Evolutionary conservation across 352 stramenopile species (phyloP), one percentile per base, ranked within the genome.

Genomic region (Phytophthora megakarya): DNA sequence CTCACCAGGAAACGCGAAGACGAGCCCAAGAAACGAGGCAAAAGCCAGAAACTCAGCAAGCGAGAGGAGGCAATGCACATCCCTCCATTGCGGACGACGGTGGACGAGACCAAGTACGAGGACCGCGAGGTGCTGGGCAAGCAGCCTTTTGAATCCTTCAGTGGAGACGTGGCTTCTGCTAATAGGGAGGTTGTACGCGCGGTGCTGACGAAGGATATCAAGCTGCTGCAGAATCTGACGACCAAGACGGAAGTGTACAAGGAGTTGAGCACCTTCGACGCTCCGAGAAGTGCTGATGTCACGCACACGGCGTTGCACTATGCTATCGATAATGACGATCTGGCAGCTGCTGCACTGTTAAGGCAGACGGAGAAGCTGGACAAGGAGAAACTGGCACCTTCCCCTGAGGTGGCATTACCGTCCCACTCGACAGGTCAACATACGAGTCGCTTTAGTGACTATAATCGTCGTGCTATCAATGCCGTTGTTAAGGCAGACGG

Each of bases 381-480:
- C 21, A 73, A 61, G 18, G 69, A 75, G 13, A 40, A 66, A 8
- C 52, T 89, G 8, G 75, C 85, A 2, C 67, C 70, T n/a, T 58
- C 47, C 4, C 85, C 85, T 0, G 76, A 80, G 13, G 72, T 82
- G 35, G 81, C 82, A 6, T 52, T 93, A 22, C 80, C 80, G 19
- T 81, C 82, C 2, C 82, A 92, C 45, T 90, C 82, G 11, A 93
- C 85, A 1, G 85, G 85, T 1, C 80, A 83, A 44, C 85, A 93
- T 55, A 93, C 85, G 26, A 93, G 85, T 53, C 55, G 73, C 16
- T 93, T 72, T 62, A 93, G 85, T 55, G 85, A 93, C 45, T 93
- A 93, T 66, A 92, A 93, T 58, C 81, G 85, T 0, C 76, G 85
- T 15, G 82, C 84, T 19, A 87, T 93, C 56, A 93, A 93, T 46